phyloP scores from a whole-genome alignment of 108 stramenopile species.

The Pseudonitzschia multiseries region DNA sequence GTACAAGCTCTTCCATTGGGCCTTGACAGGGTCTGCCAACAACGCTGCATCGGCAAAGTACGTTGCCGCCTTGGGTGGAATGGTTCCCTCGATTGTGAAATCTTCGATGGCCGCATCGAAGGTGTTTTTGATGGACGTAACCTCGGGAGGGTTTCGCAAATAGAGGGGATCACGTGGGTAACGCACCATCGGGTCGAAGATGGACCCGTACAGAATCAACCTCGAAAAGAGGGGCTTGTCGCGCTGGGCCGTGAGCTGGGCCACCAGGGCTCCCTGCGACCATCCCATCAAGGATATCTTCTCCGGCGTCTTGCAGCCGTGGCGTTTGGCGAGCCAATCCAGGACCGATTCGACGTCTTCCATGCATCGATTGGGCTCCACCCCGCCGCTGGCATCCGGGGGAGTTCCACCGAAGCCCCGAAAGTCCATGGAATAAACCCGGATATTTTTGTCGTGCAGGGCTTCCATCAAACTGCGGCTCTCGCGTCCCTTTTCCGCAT shows the following conservation, averaged over 20 bases:
- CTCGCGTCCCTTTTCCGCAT: slow-evolving; percentile 33
- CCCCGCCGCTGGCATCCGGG: slow-evolving; percentile 51
- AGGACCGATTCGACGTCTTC: slow-evolving; percentile 74
- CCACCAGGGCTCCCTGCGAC: slow-evolving; percentile 86
- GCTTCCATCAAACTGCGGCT: slow-evolving; percentile 67
- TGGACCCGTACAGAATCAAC: slow-evolving; percentile 80
- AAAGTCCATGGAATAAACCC: slow-evolving; percentile 88
- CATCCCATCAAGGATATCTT: slow-evolving; percentile 69
- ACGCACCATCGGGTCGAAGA: slow-evolving; percentile 76
- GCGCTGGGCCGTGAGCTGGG: slow-evolving; percentile 78
- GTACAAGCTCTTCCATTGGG: slow-evolving; percentile 76
- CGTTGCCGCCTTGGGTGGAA: slow-evolving; percentile 61
- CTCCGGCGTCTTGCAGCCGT: slow-evolving; percentile 24
- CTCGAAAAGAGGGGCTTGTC: slow-evolving; percentile 49
- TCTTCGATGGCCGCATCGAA: slow-evolving; percentile 83
- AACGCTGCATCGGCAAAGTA: slow-evolving; percentile 80
- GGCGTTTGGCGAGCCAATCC: slow-evolving; percentile 64
- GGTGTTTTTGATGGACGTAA: slow-evolving; percentile 47
- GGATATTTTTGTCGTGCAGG: slow-evolving; percentile 52
- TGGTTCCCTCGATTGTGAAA: slow-evolving; percentile 81
- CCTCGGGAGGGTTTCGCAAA: slow-evolving; percentile 25
- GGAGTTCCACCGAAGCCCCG: slow-evolving; percentile 89
- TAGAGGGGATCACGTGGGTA: slow-evolving; percentile 76
- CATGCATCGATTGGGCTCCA: slow-evolving; percentile 75
- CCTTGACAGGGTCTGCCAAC: slow-evolving; percentile 79